Evolutionary conservation across 352 stramenopile species (phyloP).

Genomic region (Phytophthora niederhauseri): DNA sequence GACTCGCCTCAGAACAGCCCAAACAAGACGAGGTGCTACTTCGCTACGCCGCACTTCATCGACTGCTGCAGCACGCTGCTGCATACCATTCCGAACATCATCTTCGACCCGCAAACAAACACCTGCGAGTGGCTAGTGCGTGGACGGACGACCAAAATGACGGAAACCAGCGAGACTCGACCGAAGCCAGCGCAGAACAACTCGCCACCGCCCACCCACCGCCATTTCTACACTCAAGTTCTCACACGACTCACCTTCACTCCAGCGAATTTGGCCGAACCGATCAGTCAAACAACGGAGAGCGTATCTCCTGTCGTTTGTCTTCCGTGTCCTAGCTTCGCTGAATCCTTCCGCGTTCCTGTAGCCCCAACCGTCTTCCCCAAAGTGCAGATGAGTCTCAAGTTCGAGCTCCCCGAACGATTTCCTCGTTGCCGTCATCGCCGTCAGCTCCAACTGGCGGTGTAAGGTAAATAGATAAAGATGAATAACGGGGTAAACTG

Average conservation of each 20-base stretch:
- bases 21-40: conserved; percentile 28
- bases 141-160: background rate
- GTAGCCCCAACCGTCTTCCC: conserved; percentile 30
- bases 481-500: conserved; percentile 1
- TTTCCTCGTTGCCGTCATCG: conserved; percentile 8
- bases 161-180: background rate
- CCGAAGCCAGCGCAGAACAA: conserved; percentile 4
- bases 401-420: conserved; percentile 16
- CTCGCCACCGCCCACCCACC: conserved; percentile 11
- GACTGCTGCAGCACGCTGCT: conserved; percentile 46
- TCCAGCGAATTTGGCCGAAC: conserved; percentile 18
- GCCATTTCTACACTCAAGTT: conserved; percentile 43
- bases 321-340: conserved; percentile 23
- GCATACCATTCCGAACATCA: conserved; percentile 43
- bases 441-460: background rate
- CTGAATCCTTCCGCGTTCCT: conserved; percentile 16
- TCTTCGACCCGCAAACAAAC: conserved; percentile 28
- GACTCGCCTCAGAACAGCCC: conserved; percentile 4
- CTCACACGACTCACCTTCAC: conserved; percentile 38
- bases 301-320: background rate
- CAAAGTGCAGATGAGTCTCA: conserved; percentile 21
- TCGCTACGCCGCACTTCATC: conserved; percentile 48
- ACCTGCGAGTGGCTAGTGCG: conserved; percentile 36
- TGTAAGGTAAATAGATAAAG: background rate
- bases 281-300: conserved; percentile 12